Evolutionary conservation across 805 yeast species (phyloP), one percentile per base, ranked within the genome.

Genomic region (Nakazawaea ishiwadae): DNA sequence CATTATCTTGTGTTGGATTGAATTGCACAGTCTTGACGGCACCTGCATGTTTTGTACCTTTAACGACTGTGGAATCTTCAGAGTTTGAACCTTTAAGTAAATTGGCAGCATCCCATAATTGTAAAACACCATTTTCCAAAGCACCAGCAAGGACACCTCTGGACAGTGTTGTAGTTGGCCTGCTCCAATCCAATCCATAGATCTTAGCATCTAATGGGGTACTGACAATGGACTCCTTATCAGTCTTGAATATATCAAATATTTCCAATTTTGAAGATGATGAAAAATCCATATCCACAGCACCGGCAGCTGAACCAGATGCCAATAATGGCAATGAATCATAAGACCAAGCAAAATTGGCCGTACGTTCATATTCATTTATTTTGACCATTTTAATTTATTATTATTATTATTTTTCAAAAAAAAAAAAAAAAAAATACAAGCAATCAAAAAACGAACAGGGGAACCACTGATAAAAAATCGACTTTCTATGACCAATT

Each of bases 261-360:
- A 93, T 69, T 53, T 88, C 90, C 44, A 93, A 65, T n/a, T 74
- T 63, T 2, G 96, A 79, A 21, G 80, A 72, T 16, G 93, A 79
- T 31, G 90, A 80, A 62, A 90, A 90, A 57, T 83, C 80, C 32
- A 84, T 85, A 58, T 88, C 96, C 52, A 93, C 84, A 11, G 96
- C 95, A 6, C 98, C 98, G 0, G 98, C 90, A n/a, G 87, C 84
- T 0, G 96, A 84, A 17, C 96, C 99, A 1, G 96, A 78, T 17
- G 89, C 97, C 50, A 93, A 59, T 40, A 77, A 63, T 14, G 97
- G 97, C 47, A 79, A 64, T 31, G 70, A 60, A 51, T 78, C 85
- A 49, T 81, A 77, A 35, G 96, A 86, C 97, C 98, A 91, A 33
- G 98, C 95, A 66, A 93, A 88, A n/a, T 96, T 81, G 39, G 96